Base-by-base conservation (phyloP, 345 rosid species). In the Eucalyptus viminalis region DNA sequence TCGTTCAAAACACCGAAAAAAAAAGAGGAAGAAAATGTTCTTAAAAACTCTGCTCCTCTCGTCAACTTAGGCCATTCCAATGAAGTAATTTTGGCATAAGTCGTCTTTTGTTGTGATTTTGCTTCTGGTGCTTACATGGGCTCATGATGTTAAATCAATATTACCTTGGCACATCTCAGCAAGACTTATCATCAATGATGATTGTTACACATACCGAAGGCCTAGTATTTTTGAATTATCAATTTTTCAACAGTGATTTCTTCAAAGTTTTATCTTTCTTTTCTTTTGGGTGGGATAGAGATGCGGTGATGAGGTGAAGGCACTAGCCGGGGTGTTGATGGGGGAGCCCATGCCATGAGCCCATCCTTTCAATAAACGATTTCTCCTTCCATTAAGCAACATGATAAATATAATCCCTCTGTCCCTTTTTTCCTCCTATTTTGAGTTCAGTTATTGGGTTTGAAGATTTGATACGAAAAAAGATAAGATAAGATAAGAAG, bases 181-280 rank as follows among this genome's bases (percentile, higher is more conserved):
- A 96, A 96, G 99, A 91, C 92, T 87, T 86, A 27, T 80, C 60
- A 88, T 92, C 99, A 76, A 92, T 94, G 96, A 97, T 95, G 97
- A 96, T 91, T 97, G 99, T 97, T 97, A 95, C 97, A 97, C 99
- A 95, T 98, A 95, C 98, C 94, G 99, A 96, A 91, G 98, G 98
- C 93, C 27, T 86, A 27, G 4, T 4, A n/a, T 4, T 56, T 45
- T 17, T 29, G 6, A 65, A 67, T 14, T 29, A 29, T 29, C 5
- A 0, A 27, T 22, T 54, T 17, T 7, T 44, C 56, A 12, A 49
- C 16, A 1, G 10, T 44, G 53, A 37, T 86, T 14, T 53, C 31
- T 27, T 65, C 6, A 12, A 27, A 60, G 37, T 37, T 7, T 40
- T 37, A 24, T 34, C 65, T 34, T 31, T 31, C 16, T 5, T 49